phyloP scores from a whole-genome alignment of 2,329 filamentous ascomycete genomes.

The Emydomyces testavorans region DNA sequence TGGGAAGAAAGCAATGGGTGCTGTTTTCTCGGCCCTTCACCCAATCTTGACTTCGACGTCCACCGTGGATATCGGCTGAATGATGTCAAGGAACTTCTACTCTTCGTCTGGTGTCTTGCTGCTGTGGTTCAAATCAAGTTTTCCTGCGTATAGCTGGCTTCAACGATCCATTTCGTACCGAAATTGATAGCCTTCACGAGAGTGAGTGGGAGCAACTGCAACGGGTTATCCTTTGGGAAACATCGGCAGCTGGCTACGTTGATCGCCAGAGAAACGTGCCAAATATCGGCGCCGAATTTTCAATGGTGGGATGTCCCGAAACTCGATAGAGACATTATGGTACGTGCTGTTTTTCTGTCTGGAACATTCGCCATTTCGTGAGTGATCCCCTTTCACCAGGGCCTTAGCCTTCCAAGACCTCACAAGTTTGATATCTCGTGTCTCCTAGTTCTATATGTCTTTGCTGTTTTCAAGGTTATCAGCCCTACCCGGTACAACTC shows the following conservation, averaged over 20 bases:
- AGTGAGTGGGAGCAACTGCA: too few relatives aligned
- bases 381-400: too few relatives aligned
- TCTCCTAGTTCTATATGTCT: neutral
- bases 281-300: neutral
- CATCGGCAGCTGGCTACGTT: neutral
- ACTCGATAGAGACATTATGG: neutral
- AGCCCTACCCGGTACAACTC: neutral
- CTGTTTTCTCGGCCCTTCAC: too few relatives aligned
- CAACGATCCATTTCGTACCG: too few relatives aligned
- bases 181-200: neutral
- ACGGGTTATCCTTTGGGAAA: neutral
- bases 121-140: neutral
- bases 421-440: too few relatives aligned
- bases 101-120: neutral
- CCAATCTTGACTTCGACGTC: neutral
- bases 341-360: neutral
- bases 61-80: neutral
- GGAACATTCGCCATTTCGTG: too few relatives aligned
- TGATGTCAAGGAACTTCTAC: neutral
- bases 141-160: too few relatives aligned
- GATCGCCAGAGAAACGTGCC: neutral
- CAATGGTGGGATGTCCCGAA: neutral
- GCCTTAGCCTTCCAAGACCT: too few relatives aligned
- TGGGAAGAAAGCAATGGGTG: neutral
- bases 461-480: neutral